Percentiles rank a stretch among this genome's conserved stretches.
These are phyloP conservation scores for Apiospora saccharicola DNA, from an alignment of 2,329 filamentous ascomycete species.

Conservation along the genomic window DNA sequence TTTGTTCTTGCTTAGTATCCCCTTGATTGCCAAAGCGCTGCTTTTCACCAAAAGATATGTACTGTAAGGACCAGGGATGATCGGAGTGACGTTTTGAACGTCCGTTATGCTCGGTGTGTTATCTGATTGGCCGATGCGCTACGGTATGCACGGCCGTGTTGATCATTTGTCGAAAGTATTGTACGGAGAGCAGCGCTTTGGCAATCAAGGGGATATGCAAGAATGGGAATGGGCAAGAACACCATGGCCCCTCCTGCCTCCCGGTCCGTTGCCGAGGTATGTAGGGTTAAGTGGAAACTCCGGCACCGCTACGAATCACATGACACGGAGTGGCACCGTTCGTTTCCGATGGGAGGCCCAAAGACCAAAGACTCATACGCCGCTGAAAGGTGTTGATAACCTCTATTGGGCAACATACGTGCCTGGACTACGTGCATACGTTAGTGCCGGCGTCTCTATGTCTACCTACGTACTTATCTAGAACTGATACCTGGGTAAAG, in stretches of 20 bases:
- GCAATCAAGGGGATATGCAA: too few species aligned
- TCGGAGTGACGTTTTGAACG: too few species aligned
- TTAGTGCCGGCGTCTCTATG: conserved; percentile 1
- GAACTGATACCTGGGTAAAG: neutral
- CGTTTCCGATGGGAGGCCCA: neutral
- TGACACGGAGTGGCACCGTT: conserved; percentile 20
- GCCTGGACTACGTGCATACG: conserved; percentile 3
- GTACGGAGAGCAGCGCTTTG: too few species aligned
- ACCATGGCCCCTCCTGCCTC: neutral
- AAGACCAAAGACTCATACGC: neutral
- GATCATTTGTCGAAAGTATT: too few species aligned
- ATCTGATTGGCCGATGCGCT: too few species aligned
- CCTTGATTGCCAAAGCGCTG: too few species aligned
- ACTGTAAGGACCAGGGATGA: too few species aligned
- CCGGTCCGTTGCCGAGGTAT: conserved; percentile 1
- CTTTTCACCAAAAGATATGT: too few species aligned
- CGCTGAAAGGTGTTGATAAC: neutral
- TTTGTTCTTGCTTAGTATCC: neutral
- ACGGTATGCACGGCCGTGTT: too few species aligned
- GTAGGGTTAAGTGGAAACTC: neutral
- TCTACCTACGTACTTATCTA: neutral
- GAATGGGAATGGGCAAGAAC: neutral
- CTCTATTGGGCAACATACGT: conserved; percentile 17
- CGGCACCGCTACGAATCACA: conserved; percentile 2
- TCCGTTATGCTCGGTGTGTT: too few species aligned